phyloP scores from a whole-genome alignment of 306 rosid species.

The Medicago ruthenica region DNA sequence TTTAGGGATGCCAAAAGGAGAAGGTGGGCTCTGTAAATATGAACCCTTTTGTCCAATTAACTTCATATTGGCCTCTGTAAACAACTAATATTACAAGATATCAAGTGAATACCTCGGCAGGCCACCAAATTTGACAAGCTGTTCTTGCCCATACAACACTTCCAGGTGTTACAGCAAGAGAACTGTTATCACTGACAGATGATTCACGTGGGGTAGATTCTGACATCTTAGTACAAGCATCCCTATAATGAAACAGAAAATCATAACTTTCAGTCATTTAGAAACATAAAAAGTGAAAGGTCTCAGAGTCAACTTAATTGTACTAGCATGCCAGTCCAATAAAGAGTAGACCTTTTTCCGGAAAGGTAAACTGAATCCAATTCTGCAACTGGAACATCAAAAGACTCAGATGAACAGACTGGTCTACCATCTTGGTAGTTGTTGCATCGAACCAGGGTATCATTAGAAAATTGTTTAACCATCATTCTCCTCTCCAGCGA shows the following conservation, averaged over 20 bases:
- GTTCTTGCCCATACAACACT: conserved; percentile 63
- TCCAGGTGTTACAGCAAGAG: conserved; percentile 55
- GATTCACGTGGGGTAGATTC: conserved; percentile 49
- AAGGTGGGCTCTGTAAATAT: neutral
- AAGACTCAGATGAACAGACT: conserved; percentile 50
- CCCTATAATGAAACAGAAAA: conserved; percentile 42
- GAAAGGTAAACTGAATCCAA: conserved; percentile 45
- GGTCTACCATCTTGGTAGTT: conserved; percentile 47
- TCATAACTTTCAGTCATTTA: conserved; percentile 20
- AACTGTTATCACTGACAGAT: conserved; percentile 48
- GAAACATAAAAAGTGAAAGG: conserved; percentile 18
- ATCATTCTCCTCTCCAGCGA: conserved; percentile 46
- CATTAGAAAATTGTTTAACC: conserved; percentile 42
- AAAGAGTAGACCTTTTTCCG: conserved; percentile 51
- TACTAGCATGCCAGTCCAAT: conserved; percentile 9
- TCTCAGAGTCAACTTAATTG: conserved; percentile 25
- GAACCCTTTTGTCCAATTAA: conserved; percentile 19
- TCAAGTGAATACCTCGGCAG: conserved; percentile 61
- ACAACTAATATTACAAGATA: neutral
- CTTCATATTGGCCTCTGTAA: conserved; percentile 24
- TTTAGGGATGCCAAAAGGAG: conserved; percentile 4
- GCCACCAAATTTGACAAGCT: conserved; percentile 58
- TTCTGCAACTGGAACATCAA: conserved; percentile 45
- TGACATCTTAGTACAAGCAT: conserved; percentile 38
- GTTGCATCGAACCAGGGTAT: conserved; percentile 50